Evolutionary conservation across 805 yeast species (phyloP), one percentile per base, ranked within the genome.

Genomic region (Millerozyma acaciae): DNA sequence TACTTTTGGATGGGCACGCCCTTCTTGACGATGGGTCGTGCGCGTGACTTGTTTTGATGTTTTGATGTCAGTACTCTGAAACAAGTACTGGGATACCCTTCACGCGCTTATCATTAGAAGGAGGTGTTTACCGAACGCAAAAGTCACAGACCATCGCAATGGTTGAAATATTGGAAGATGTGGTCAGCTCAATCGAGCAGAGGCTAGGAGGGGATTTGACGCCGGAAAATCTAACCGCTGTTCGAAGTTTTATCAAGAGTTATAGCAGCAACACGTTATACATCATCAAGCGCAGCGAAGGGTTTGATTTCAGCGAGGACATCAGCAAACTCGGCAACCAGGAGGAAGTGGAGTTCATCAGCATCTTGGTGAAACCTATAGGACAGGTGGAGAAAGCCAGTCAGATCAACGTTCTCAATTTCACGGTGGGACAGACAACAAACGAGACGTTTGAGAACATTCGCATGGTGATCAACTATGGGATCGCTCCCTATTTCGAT

Each of bases 401-500:
- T 9, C 67, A 62, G 32, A 35, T 66, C 12, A 66, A 62, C 34
- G 42, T 64, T 8, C 42, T 66, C 12, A 53, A 56, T 20, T 52
- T 65, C 5, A 39, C 43, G 21, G 39, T 26, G 12, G 35, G 22
- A 16, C 30, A 23, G 32, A 26, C 35, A 25, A 29, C 34, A 25
- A 42, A 42, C 37, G 57, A 50, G 6, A 39, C 68, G 2, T 70
- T 71, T 37, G 82, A 80, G 30, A 64, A 68, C 17, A 48, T 88
- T n/a, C 67, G 78, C 43, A 62, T 76, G 0, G 55, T 89, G 17
- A 55, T 87, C 15, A 72, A 70, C 33, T 58, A 73, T 23, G 94
- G 88, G 2, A 62, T 87, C 15, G 67, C 77, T 0, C 85, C 93
- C 0, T 76, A 79, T 42, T 81, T 88, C 48, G 85, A 84, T 27